Conservation (phyloP, 345 rosid species). For the Melaleuca quinquenervia region DNA sequence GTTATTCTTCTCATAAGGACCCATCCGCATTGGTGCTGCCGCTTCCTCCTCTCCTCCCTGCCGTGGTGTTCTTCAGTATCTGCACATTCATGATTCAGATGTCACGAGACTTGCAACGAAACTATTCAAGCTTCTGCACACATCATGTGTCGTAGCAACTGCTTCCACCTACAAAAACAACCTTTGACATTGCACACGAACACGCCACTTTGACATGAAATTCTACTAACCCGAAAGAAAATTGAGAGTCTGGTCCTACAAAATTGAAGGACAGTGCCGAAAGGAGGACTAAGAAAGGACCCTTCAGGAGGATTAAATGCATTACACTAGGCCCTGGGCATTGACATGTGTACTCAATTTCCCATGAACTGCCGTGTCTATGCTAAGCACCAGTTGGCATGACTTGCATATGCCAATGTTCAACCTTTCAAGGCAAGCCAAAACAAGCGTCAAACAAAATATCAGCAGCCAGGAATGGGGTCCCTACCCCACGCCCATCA, state of each 20-base stretch:
- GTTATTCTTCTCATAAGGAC: background rate
- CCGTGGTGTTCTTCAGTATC: slow-evolving; percentile 98
- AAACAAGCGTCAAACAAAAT: background rate
- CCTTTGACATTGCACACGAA: background rate
- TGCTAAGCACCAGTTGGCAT: background rate
- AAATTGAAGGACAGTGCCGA: background rate
- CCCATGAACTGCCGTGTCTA: background rate
- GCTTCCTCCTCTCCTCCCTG: slow-evolving; percentile 55
- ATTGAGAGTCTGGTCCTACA: background rate
- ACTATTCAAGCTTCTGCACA: background rate
- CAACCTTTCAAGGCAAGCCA: background rate
- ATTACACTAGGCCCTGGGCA: background rate
- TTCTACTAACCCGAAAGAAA: too few relatives aligned
- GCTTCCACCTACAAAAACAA: rapidly evolving
- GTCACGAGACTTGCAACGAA: background rate
- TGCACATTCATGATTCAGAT: slow-evolving; percentile 9
- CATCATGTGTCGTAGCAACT: background rate
- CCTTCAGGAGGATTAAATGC: background rate
- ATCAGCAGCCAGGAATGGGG: background rate
- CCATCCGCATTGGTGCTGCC: slow-evolving; percentile 45
- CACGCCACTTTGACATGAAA: background rate
- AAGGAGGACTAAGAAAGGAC: background rate
- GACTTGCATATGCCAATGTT: background rate
- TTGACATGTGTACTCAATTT: background rate
- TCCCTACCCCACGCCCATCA: background rate